Percentiles rank a stretch among this genome's conserved stretches.
These are phyloP conservation scores for Suillus alpinus DNA, from an alignment of 768 basidiomycete genomes.

Conservation along the genomic window DNA sequence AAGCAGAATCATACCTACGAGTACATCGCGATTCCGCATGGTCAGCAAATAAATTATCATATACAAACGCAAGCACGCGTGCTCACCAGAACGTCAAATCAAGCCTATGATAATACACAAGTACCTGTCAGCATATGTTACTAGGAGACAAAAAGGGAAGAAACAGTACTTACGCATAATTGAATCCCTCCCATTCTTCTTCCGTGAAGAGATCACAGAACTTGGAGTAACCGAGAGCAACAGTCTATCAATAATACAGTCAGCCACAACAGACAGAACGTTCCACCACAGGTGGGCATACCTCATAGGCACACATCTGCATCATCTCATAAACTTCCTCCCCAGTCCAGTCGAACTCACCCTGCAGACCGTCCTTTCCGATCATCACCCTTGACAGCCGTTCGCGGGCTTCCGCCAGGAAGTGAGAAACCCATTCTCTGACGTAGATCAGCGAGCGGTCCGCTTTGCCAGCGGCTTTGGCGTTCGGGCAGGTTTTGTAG, in stretches of 20 bases:
- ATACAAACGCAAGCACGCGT: not conserved
- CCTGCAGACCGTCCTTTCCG: constrained; percentile 23
- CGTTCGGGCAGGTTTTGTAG: constrained; percentile 79
- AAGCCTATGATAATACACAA: constrained; percentile 36
- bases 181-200: constrained; percentile 92
- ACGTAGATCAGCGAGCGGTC: constrained; percentile 61
- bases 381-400: constrained; percentile 38
- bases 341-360: constrained; percentile 54
- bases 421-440: constrained; percentile 64
- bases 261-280: not conserved
- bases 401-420: constrained; percentile 62
- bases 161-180: constrained; percentile 58
- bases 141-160: not conserved
- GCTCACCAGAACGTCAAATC: constrained; percentile 62
- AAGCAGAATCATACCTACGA: constrained; percentile 62
- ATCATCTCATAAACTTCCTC: constrained; percentile 78
- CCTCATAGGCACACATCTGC: constrained; percentile 85
- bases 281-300: constrained; percentile 22
- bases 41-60: not conserved
- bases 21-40: constrained; percentile 7
- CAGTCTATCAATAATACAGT: constrained; percentile 53
- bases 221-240: constrained; percentile 85
- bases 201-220: constrained; percentile 90
- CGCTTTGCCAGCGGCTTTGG: constrained; percentile 41
- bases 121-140: not conserved